Evolutionary conservation across 495 filamentous ascomycete species (phyloP), one percentile per base, ranked within the genome.

Genomic region (Talaromyces proteolyticus): DNA sequence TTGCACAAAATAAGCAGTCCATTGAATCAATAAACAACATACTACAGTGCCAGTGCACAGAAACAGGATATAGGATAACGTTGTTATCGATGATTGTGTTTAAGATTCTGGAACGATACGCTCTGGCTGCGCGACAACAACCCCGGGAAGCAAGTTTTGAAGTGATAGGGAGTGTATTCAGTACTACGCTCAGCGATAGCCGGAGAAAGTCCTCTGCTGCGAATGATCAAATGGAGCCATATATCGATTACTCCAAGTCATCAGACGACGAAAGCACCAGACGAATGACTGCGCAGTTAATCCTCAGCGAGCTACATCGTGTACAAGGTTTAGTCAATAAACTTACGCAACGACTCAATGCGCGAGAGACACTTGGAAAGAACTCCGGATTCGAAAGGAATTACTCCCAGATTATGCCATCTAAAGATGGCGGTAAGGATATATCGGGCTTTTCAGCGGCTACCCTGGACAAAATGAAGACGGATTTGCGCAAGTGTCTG

Each of bases 231-330:
- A 34, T 34, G 29, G 29, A 8, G 29, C 29, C n/a, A n/a, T n/a
- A n/a, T n/a, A n/a, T n/a, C n/a, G n/a, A n/a, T n/a, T n/a, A n/a
- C 1, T 2, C 29, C 29, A 2, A 34, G 8, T 34, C 29, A 34
- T 34, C 29, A 10, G 8, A 34, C 4, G 29, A 34, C 4, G 57
- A 58, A 17, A 51, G 61, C 44, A 46, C 24, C 21, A 44, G 44
- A 11, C 61, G 64, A 21, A 62, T 64, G 58, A 56, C 61, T 0
- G 67, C 67, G 2, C 62, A 67, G 53, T 47, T 64, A 11, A 57
- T 72, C 12, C 65, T 72, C 6, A 63, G 57, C 48, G 63, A 72
- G 52, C 56, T 74, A 12, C 68, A 74, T 38, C 67, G 66, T 23
- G 65, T 67, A 24, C 65, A 66, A 44, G 49, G 58, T 4, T 36